phyloP scores from a whole-genome alignment of 345 rosid genomes.

The Cardamine occulta region DNA sequence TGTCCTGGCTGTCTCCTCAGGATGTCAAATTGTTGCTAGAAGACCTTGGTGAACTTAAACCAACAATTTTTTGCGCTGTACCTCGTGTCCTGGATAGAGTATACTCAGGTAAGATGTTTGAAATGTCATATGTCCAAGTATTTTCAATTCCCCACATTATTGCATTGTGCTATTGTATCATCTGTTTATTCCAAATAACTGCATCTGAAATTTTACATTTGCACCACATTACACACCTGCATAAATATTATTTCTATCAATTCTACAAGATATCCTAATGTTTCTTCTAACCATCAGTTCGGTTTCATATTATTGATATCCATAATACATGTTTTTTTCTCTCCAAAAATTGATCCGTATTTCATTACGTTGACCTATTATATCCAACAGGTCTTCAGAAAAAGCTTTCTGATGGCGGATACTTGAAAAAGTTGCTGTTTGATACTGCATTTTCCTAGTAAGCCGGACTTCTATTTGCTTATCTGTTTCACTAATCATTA shows the following conservation, averaged over 20 bases:
- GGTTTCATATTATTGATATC: not conserved
- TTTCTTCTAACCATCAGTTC: not conserved
- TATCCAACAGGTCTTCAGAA: conserved; percentile 71
- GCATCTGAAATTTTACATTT: conserved; percentile 2
- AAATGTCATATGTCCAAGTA: conserved; percentile 6
- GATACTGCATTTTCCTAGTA: conserved; percentile 76
- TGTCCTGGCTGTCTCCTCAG: conserved; percentile 47
- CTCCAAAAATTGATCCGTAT: not conserved
- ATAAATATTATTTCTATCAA: not conserved
- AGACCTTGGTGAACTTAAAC: conserved; percentile 94
- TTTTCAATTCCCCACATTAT: not conserved
- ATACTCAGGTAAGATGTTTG: conserved; percentile 64
- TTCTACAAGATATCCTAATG: not conserved
- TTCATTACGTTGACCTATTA: conserved; percentile 13
- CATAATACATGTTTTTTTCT: not conserved
- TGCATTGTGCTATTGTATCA: conserved; percentile 3
- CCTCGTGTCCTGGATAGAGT: conserved; percentile 98
- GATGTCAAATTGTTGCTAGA: conserved; percentile 90
- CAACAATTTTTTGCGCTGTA: conserved; percentile 92
- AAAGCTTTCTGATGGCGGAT: conserved; percentile 76
- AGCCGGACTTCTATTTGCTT: conserved; percentile 43
- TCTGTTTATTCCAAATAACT: conserved; percentile 12
- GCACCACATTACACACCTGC: conserved; percentile 8
- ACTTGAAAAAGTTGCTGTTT: conserved; percentile 61
- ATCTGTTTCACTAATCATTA: conserved; percentile 1